Evolutionary conservation across 305 asterid species (phyloP).

Genomic region (Ilex paraguariensis): DNA sequence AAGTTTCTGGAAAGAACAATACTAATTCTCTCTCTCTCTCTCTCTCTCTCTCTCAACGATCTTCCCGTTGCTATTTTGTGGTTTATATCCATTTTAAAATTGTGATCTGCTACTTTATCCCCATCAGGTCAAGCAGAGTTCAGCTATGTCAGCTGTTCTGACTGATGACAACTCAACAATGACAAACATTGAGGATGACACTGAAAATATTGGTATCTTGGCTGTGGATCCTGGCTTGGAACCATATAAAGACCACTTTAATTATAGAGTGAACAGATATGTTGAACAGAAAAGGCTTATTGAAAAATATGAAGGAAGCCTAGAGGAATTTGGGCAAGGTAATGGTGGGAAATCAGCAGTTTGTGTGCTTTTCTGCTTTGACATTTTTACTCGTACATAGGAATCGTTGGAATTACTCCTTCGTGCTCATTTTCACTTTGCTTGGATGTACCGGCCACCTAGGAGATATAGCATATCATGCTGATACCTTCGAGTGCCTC

Average conservation of each 20-base stretch:
- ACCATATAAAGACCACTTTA: conserved; percentile 71
- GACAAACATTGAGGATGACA: conserved; percentile 39
- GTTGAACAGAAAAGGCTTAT: conserved; percentile 63
- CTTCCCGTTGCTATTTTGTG: conserved; percentile 1
- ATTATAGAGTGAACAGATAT: conserved; percentile 56
- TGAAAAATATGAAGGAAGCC: conserved; percentile 68
- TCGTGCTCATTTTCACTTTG: neutral
- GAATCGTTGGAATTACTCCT: neutral
- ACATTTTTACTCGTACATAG: neutral
- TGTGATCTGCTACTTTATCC: conserved; percentile 12
- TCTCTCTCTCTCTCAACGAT: conserved; percentile 3
- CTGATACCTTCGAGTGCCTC: neutral
- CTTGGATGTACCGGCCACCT: neutral
- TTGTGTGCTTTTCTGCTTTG: neutral
- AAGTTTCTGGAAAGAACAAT: neutral
- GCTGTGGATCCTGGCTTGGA: conserved; percentile 58
- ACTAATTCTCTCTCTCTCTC: neutral
- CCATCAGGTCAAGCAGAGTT: conserved; percentile 37
- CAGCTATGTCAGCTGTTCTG: conserved; percentile 43
- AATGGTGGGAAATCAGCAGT: conserved; percentile 19
- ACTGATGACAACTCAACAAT: conserved; percentile 35
- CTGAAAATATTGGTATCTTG: conserved; percentile 47
- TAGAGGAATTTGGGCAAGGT: conserved; percentile 86
- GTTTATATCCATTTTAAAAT: conserved; percentile 13
- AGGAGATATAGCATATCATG: neutral